Percentiles rank a stretch among this genome's conserved stretches.
phyloP scores from a whole-genome alignment of 2,329 filamentous ascomycete genomes.

The Exophiala calicioides region DNA sequence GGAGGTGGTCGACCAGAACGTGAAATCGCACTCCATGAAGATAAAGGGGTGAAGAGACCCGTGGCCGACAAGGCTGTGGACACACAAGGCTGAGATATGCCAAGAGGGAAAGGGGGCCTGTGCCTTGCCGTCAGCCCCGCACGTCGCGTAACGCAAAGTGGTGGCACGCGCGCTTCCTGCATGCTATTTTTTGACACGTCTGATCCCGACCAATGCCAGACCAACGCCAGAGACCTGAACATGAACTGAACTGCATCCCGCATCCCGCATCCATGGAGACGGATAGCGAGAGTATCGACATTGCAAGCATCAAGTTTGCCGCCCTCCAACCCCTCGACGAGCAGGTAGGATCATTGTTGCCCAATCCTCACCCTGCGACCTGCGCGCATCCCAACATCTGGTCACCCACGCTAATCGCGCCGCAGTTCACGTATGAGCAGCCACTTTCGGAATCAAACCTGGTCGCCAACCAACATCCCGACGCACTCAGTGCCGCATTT shows the following conservation, averaged over 20 bases:
- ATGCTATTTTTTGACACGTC: background rate
- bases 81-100: background rate
- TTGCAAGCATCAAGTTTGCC: slow-evolving; percentile 13
- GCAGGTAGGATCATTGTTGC: slow-evolving; percentile 14
- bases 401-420: slow-evolving; percentile 21
- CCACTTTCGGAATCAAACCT: slow-evolving; percentile 14
- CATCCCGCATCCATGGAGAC: slow-evolving; percentile 17
- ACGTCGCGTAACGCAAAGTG: no score
- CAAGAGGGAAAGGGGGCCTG: no score
- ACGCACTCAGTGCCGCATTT: slow-evolving; percentile 10
- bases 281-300: slow-evolving; percentile 25
- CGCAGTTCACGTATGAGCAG: slow-evolving; percentile 18
- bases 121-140: no score
- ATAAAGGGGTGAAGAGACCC: no score
- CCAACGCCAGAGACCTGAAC: no score
- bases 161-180: background rate
- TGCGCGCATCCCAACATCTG: background rate
- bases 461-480: slow-evolving; percentile 1
- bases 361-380: background rate
- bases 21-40: no score
- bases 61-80: no score
- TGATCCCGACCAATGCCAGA: no score
- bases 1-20: no score
- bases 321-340: slow-evolving; percentile 13
- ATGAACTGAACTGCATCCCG: no score